A percentile compares a stretch with the other conserved stretches of the same genome.
Evolutionary conservation across 1,139 yeast species (phyloP).

Genomic region (Taphrina sp.): DNA sequence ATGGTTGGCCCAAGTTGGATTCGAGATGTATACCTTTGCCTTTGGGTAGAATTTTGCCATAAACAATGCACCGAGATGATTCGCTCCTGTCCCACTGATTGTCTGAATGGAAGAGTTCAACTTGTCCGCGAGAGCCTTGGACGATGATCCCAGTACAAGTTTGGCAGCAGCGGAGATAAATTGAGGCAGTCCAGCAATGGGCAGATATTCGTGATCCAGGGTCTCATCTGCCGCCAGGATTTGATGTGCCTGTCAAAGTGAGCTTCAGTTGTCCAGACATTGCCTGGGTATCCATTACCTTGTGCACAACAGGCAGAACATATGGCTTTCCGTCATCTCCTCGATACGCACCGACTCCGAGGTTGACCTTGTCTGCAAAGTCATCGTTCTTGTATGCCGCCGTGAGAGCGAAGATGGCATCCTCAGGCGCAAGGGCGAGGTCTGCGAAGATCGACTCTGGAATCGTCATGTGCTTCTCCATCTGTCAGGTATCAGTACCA

Average conservation of each 20-base stretch:
- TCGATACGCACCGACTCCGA: slow-evolving; percentile 80
- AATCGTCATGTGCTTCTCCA: slow-evolving; percentile 9
- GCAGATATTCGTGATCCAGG: slow-evolving; percentile 87
- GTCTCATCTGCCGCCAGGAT: slow-evolving; percentile 55
- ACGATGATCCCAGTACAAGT: slow-evolving; percentile 63
- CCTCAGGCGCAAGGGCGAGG: slow-evolving; percentile 46
- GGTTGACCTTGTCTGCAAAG: slow-evolving; percentile 59
- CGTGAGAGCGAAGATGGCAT: slow-evolving; percentile 67
- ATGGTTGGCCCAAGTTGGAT: slow-evolving; percentile 98
- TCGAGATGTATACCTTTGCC: slow-evolving; percentile 73
- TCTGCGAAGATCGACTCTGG: slow-evolving; percentile 32
- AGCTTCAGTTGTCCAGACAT: no score
- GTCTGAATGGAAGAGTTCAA: slow-evolving; percentile 67
- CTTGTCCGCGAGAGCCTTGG: slow-evolving; percentile 33
- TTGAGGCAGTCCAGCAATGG: slow-evolving; percentile 74
- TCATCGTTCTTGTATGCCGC: slow-evolving; percentile 61
- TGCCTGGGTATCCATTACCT: slow-evolving; percentile 54
- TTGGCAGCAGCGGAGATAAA: slow-evolving; percentile 74
- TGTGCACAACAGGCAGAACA: slow-evolving; percentile 77
- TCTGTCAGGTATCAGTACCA: slow-evolving; percentile 9
- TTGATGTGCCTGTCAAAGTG: slow-evolving; percentile 56
- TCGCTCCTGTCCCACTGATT: slow-evolving; percentile 92
- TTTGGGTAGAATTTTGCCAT: slow-evolving; percentile 48
- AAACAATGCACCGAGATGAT: slow-evolving; percentile 81
- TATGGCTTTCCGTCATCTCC: slow-evolving; percentile 82